Conservation (phyloP, 2,329 filamentous ascomycete species). For the Tolypocladium capitatum region DNA sequence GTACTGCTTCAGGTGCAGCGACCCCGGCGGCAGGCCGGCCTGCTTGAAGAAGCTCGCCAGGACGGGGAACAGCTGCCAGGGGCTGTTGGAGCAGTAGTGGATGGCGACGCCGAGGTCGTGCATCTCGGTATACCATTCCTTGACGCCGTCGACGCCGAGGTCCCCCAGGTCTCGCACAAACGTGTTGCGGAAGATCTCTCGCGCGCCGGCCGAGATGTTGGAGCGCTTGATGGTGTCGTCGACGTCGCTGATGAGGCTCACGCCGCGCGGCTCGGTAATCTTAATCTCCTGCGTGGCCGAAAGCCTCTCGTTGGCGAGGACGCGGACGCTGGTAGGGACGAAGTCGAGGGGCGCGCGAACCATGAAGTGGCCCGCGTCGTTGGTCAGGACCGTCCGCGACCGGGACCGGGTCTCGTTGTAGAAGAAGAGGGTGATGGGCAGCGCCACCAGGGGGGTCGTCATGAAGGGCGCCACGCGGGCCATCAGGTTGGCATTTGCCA, state of each 20-base stretch:
- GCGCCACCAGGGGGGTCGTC: conserved; percentile 63
- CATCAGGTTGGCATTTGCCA: conserved; percentile 81
- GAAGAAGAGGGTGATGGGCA: conserved; percentile 85
- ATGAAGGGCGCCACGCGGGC: conserved; percentile 80
- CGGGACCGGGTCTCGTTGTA: conserved; percentile 77
- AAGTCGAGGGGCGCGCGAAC: conserved; percentile 75
- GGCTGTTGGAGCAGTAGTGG: conserved; percentile 98
- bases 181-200: conserved; percentile 92
- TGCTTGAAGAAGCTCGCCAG: conserved; percentile 73
- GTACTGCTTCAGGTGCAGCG: conserved; percentile 92
- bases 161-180: conserved; percentile 79
- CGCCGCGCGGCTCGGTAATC: conserved; percentile 62
- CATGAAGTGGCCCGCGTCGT: conserved; percentile 79
- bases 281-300: conserved; percentile 68
- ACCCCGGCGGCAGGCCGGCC: conserved; percentile 71
- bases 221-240: conserved; percentile 97
- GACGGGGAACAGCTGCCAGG: conserved; percentile 92
- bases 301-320: conserved; percentile 74
- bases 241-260: conserved; percentile 93
- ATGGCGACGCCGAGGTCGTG: conserved; percentile 70
- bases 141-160: conserved; percentile 73
- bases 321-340: conserved; percentile 75
- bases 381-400: conserved; percentile 72
- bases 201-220: conserved; percentile 72
- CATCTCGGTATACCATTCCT: conserved; percentile 75